Evolutionary conservation across 345 rosid species (phyloP).

Genomic region (Eutrema yunnanense): DNA sequence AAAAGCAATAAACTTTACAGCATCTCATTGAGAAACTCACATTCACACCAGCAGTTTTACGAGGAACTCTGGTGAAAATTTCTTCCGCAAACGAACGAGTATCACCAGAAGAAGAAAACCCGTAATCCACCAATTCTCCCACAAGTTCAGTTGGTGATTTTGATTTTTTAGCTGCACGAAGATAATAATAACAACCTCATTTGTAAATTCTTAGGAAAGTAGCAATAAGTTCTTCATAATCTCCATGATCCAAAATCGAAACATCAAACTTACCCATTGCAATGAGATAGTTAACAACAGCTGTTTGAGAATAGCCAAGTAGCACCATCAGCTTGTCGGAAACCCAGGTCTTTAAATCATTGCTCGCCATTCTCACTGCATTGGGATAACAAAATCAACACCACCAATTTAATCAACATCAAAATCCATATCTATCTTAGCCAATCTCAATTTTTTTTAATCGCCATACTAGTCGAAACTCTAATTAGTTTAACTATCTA

Average conservation of each 20-base stretch:
- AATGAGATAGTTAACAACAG: conserved; percentile 67
- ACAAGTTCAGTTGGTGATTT: conserved; percentile 52
- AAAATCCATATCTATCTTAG: neutral
- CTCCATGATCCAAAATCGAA: conserved; percentile 2
- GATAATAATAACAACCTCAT: neutral
- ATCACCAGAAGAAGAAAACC: conserved; percentile 47
- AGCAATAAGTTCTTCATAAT: neutral
- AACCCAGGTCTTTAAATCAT: conserved; percentile 65
- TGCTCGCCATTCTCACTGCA: conserved; percentile 50
- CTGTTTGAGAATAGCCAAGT: conserved; percentile 69
- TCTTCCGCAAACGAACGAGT: conserved; percentile 52
- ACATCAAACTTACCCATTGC: conserved; percentile 45
- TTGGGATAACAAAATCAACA: neutral
- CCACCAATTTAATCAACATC: neutral
- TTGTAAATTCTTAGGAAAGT: neutral
- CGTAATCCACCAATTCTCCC: conserved; percentile 45
- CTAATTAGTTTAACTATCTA: neutral
- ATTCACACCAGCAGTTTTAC: conserved; percentile 37
- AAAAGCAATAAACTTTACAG: neutral
- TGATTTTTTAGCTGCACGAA: conserved; percentile 64
- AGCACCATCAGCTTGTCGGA: conserved; percentile 73
- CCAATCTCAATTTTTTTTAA: neutral
- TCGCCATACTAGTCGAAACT: neutral
- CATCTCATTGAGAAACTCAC: conserved; percentile 37
- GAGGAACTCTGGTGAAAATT: conserved; percentile 54